A percentile compares a stretch with the other conserved stretches of the same genome.
phyloP scores from a whole-genome alignment of 2,329 filamentous ascomycete genomes.

The Xylaria sp. region DNA sequence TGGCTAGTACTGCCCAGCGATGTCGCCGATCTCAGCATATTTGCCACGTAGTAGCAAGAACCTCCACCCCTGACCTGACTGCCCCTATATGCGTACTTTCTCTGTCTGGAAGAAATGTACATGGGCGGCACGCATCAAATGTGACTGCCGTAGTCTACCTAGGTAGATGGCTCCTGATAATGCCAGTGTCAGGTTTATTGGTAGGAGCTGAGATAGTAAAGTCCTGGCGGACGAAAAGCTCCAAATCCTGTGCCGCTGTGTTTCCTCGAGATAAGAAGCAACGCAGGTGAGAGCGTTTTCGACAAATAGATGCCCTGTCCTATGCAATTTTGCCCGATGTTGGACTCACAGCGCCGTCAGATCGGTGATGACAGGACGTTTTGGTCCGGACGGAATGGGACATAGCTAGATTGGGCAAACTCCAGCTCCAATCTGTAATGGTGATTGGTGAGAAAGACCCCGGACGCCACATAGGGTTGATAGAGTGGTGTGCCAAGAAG shows the following conservation, averaged over 20 bases:
- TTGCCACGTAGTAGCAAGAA: too few relatives aligned
- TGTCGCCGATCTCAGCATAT: too few relatives aligned
- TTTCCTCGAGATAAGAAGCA: background rate
- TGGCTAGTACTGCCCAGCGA: too few relatives aligned
- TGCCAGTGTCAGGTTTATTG: too few relatives aligned
- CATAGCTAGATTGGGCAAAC: constrained; percentile 15
- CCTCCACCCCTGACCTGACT: too few relatives aligned
- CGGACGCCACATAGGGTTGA: background rate
- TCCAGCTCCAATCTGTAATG: background rate
- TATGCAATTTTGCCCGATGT: too few relatives aligned
- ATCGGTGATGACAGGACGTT: constrained; percentile 7
- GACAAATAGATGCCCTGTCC: background rate
- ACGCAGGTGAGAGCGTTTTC: background rate
- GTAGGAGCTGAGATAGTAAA: background rate
- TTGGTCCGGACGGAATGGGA: constrained; percentile 20
- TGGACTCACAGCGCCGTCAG: background rate
- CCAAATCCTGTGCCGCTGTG: too few relatives aligned
- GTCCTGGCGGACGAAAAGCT: constrained; percentile 4
- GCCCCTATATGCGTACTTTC: too few relatives aligned
- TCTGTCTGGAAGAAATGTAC: too few relatives aligned
- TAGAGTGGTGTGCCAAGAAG: background rate
- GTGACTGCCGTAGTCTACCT: too few relatives aligned
- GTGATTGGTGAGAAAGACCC: constrained; percentile 13
- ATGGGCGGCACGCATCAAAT: too few relatives aligned
- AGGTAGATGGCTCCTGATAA: too few relatives aligned